These are phyloP conservation scores for Endocalyx cinctus DNA, from an alignment of 2,329 filamentous ascomycete genomes.

Conservation along the genomic window DNA sequence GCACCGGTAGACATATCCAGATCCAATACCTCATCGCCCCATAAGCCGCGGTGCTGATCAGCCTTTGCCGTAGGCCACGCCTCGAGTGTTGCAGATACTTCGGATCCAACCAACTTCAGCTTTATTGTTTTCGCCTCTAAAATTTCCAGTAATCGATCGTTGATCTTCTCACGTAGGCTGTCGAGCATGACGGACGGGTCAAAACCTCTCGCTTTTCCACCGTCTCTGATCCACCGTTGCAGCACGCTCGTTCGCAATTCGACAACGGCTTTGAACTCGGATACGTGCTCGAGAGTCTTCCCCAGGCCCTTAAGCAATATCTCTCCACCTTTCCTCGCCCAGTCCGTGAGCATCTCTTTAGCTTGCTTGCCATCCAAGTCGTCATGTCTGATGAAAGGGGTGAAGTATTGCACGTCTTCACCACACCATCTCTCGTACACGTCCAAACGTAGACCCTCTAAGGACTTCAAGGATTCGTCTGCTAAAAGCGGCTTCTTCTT, in stretches of 20 bases:
- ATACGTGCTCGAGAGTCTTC: conserved; percentile 53
- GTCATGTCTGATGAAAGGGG: conserved; percentile 80
- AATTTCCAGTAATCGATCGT: conserved; percentile 60
- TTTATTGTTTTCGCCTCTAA: conserved; percentile 59
- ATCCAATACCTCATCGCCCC: conserved; percentile 61
- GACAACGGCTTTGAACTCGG: conserved; percentile 65
- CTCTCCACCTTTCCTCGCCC: conserved; percentile 58
- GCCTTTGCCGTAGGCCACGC: conserved; percentile 54
- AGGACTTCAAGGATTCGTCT: conserved; percentile 59
- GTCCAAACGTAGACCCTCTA: conserved; percentile 73
- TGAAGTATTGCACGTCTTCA: conserved; percentile 79
- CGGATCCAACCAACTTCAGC: conserved; percentile 60
- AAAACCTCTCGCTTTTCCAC: conserved; percentile 59
- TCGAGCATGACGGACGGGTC: conserved; percentile 65
- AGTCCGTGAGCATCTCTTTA: conserved; percentile 55
- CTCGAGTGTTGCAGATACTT: conserved; percentile 58
- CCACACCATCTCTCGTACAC: conserved; percentile 75
- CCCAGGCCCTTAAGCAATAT: conserved; percentile 59
- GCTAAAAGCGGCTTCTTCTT: conserved; percentile 68
- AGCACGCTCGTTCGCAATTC: conserved; percentile 66
- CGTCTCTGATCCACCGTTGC: conserved; percentile 70
- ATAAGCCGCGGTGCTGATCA: conserved; percentile 53
- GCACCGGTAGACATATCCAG: conserved; percentile 64
- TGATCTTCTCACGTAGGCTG: conserved; percentile 63
- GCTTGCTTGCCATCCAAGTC: conserved; percentile 61